phyloP scores from a whole-genome alignment of 192 early-diverging fungal species.

The Coemansia sp. region DNA sequence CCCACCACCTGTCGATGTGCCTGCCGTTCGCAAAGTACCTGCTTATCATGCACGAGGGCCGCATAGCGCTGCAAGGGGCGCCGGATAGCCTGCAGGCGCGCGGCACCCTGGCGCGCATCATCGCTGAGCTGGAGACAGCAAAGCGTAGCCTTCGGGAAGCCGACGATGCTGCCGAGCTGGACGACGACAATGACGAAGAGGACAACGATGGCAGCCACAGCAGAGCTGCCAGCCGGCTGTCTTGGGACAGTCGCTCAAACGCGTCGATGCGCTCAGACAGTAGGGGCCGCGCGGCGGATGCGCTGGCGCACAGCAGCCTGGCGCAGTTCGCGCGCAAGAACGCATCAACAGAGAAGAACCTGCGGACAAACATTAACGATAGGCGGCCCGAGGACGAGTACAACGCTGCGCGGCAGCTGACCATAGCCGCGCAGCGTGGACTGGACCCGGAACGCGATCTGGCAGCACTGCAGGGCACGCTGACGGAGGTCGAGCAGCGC shows the following conservation, averaged over 20 bases:
- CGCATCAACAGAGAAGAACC: conserved; percentile 9
- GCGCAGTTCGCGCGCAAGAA: conserved; percentile 21
- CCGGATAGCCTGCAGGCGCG: conserved; percentile 53
- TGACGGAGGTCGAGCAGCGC: conserved; percentile 82
- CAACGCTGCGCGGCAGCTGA: conserved; percentile 18
- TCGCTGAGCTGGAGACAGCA: conserved; percentile 22
- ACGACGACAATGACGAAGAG: conserved; percentile 28
- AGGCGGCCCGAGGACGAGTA: conserved; percentile 29
- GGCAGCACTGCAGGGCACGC: conserved; percentile 51
- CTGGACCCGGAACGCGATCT: conserved; percentile 28
- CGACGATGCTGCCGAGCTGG: neutral
- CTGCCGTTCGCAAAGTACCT: conserved; percentile 58
- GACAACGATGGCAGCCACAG: neutral
- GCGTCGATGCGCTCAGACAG: conserved; percentile 6
- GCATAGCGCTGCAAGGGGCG: conserved; percentile 56
- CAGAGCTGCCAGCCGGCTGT: neutral
- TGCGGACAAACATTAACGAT: conserved; percentile 30
- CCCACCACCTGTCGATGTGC: conserved; percentile 74
- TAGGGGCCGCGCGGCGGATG: neutral
- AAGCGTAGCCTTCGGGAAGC: neutral
- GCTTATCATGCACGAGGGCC: conserved; percentile 68
- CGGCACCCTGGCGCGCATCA: conserved; percentile 25
- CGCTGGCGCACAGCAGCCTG: conserved; percentile 36
- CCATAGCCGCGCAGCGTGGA: conserved; percentile 39
- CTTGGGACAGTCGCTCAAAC: neutral